Conservation (phyloP, 2,329 filamentous ascomycete genomes). For the Aspergillus sp. region DNA sequence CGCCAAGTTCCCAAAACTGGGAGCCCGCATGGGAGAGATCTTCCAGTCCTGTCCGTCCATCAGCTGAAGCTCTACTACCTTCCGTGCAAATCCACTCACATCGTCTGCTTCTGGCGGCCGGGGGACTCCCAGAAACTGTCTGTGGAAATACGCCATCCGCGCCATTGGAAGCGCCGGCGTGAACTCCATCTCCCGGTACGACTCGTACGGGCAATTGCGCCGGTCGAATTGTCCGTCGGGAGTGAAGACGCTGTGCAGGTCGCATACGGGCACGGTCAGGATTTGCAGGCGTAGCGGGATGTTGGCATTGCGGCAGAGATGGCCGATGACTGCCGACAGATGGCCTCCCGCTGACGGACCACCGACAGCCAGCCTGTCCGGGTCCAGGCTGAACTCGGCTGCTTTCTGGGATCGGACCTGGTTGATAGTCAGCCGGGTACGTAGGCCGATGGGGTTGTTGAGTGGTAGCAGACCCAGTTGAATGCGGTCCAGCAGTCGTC, state of each 20-base stretch:
- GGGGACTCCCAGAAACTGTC: conserved; percentile 29
- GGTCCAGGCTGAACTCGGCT: conserved; percentile 26
- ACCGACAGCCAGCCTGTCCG: conserved; percentile 27
- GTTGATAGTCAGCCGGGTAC: conserved; percentile 2
- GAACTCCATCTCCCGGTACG: conserved; percentile 32
- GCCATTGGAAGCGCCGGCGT: conserved; percentile 25
- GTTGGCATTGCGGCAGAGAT: conserved; percentile 28
- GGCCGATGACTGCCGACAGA: conserved; percentile 29
- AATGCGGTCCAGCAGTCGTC: conserved; percentile 34
- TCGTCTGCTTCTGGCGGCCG: conserved; percentile 25
- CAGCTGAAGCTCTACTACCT: no score
- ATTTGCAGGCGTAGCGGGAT: conserved; percentile 30
- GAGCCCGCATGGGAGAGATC: conserved; percentile 32
- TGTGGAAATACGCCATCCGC: conserved; percentile 33
- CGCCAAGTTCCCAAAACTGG: conserved; percentile 26
- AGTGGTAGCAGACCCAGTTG: conserved; percentile 29
- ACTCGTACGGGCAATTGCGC: conserved; percentile 29
- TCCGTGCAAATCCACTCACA: no score
- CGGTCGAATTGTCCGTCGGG: conserved; percentile 25
- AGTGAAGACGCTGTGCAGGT: conserved; percentile 29
- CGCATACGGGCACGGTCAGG: conserved; percentile 28
- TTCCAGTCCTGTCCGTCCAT: conserved; percentile 29
- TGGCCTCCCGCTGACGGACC: conserved; percentile 34
- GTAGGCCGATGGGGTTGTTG: no score
- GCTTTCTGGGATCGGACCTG: conserved; percentile 25